Conservation (phyloP, 108 stramenopile genomes). For the Skeletonema marinoi region DNA sequence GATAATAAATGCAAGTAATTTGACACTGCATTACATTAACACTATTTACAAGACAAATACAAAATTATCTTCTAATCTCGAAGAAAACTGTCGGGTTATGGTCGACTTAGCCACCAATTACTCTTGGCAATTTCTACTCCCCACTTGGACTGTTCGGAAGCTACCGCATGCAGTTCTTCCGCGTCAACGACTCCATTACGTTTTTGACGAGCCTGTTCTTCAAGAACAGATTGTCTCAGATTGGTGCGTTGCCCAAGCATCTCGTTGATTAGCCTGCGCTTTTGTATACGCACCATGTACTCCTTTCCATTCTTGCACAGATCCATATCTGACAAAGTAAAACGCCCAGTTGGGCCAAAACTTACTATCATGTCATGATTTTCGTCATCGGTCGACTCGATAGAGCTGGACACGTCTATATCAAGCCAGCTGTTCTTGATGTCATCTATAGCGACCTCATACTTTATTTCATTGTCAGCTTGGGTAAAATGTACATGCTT, state of each 20-base stretch:
- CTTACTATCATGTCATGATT: background rate
- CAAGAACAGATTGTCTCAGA: background rate
- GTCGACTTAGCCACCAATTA: background rate
- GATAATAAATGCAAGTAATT: too few species aligned
- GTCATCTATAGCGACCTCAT: background rate
- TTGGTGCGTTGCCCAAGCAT: background rate
- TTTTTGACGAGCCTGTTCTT: background rate
- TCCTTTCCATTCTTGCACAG: background rate
- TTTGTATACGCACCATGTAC: background rate
- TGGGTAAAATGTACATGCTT: background rate
- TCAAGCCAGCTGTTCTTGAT: slow-evolving; percentile 1
- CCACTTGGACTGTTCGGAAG: background rate
- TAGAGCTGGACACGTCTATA: background rate
- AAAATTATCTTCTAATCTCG: too few species aligned
- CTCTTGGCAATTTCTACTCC: background rate
- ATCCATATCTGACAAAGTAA: background rate
- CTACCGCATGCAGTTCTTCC: background rate
- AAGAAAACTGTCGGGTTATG: too few species aligned
- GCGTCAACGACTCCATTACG: background rate
- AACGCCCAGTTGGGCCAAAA: background rate
- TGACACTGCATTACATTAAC: too few species aligned
- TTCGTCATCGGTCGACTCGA: background rate
- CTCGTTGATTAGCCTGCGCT: background rate
- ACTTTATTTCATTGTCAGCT: background rate
- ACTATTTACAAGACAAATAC: too few species aligned